A percentile compares a stretch with the other conserved stretches of the same genome.
Evolutionary conservation across 2,329 filamentous ascomycete species (phyloP).

Genomic region (Claviceps capensis): DNA sequence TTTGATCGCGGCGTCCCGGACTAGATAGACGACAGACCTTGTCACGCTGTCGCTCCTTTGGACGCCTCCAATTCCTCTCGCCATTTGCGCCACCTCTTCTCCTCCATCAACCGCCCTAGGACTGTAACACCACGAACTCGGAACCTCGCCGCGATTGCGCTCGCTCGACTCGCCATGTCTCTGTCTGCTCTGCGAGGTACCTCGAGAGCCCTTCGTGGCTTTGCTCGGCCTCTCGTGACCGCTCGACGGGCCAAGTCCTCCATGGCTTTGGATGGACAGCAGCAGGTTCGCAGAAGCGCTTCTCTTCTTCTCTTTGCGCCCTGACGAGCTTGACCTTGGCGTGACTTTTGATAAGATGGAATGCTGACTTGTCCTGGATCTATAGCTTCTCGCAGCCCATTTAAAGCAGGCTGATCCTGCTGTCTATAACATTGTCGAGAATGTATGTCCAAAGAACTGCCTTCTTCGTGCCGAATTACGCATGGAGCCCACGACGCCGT

Average conservation of each 20-base stretch:
- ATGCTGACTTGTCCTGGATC: conserved; percentile 8
- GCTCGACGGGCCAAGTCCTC: conserved; percentile 31
- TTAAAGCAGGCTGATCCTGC: conserved; percentile 76
- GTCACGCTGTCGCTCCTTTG: too few relatives aligned
- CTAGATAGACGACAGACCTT: too few relatives aligned
- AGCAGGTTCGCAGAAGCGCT: conserved; percentile 32
- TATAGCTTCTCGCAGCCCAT: conserved; percentile 69
- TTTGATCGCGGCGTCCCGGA: too few relatives aligned
- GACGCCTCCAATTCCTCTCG: too few relatives aligned
- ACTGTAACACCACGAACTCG: too few relatives aligned
- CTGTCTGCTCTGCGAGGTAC: conserved; percentile 33
- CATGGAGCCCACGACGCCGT: too few relatives aligned
- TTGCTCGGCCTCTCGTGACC: conserved; percentile 18
- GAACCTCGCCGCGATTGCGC: too few relatives aligned
- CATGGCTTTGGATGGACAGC: conserved; percentile 39
- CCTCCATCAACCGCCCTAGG: not conserved
- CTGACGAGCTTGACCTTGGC: conserved; percentile 4
- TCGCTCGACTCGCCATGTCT: conserved; percentile 26
- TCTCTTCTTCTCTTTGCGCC: not conserved
- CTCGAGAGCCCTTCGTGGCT: conserved; percentile 31
- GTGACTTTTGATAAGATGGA: not conserved
- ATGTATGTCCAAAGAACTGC: conserved; percentile 37
- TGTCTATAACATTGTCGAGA: conserved; percentile 81
- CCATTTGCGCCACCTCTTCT: too few relatives aligned
- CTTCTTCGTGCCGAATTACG: not conserved